phyloP scores from a whole-genome alignment of 23 red algal species.

The Gracilaria caudata region DNA sequence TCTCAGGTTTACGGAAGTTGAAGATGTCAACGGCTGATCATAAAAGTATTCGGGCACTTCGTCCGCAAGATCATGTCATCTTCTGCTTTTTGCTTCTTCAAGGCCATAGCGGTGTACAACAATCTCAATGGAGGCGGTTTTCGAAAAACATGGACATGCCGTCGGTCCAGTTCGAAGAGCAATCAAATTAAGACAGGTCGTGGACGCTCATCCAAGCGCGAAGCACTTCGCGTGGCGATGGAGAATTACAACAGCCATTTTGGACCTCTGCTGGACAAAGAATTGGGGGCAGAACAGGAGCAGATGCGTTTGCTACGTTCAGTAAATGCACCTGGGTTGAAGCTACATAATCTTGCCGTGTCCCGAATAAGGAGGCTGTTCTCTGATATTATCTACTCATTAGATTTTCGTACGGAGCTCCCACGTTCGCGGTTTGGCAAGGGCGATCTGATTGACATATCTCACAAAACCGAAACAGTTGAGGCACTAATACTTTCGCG shows the following conservation, averaged over 20 bases:
- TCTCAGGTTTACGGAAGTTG: background rate
- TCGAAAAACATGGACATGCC: background rate
- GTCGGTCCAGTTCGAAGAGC: background rate
- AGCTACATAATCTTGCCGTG: background rate
- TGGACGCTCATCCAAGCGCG: conserved; percentile 27
- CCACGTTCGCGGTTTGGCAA: conserved; percentile 23
- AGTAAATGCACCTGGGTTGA: background rate
- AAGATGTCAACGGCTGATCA: background rate
- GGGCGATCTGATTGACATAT: conserved; percentile 46
- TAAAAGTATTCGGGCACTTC: background rate
- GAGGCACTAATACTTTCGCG: conserved; percentile 14
- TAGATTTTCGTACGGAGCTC: background rate
- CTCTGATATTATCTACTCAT: background rate
- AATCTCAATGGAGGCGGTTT: background rate
- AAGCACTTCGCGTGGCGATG: conserved; percentile 19
- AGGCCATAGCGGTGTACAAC: background rate
- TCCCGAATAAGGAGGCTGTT: background rate
- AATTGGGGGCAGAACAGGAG: conserved; percentile 30
- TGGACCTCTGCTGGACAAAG: background rate
- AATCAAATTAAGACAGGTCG: background rate
- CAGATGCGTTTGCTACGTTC: background rate
- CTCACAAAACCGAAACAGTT: conserved; percentile 14
- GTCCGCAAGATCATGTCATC: background rate
- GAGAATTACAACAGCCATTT: conserved; percentile 41
- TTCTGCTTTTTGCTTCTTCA: background rate